Percentiles rank a stretch among this genome's conserved stretches.
Evolutionary conservation across 2,329 filamentous ascomycete genomes (phyloP).

Genomic region (Cladophialophora psammophila): DNA sequence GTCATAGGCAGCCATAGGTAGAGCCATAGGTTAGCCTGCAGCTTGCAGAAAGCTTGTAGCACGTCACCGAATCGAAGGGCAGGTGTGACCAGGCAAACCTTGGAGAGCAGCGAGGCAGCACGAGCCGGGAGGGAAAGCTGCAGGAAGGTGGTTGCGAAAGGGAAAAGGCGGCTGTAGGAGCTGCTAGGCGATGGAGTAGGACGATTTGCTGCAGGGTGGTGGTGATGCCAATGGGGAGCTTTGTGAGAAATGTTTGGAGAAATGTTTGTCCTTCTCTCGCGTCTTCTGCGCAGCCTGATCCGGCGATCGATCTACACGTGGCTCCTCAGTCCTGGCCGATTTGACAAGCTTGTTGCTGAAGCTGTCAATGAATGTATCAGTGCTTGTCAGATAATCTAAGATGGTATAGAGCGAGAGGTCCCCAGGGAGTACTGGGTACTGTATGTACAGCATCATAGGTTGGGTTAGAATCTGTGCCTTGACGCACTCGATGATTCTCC

Average conservation of each 20-base stretch:
- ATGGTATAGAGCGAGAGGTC: neutral
- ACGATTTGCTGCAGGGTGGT: neutral
- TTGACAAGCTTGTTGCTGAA: slow-evolving; percentile 11
- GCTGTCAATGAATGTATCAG: neutral
- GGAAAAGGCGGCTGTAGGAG: neutral
- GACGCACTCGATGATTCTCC: neutral
- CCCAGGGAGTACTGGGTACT: no score
- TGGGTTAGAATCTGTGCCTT: neutral
- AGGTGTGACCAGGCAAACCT: neutral
- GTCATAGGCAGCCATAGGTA: neutral
- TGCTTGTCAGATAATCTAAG: neutral
- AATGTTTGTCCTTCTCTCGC: neutral
- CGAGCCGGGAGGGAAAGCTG: neutral
- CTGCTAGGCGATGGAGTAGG: neutral
- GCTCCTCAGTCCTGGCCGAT: neutral
- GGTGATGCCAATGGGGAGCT: neutral
- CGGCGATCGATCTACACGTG: slow-evolving; percentile 10
- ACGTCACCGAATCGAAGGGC: neutral
- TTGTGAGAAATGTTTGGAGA: neutral
- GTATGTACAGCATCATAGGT: neutral
- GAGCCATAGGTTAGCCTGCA: neutral
- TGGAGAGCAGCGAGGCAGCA: neutral
- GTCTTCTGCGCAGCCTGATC: slow-evolving; percentile 6
- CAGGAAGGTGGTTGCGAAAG: neutral
- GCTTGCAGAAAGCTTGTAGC: slow-evolving; percentile 5